Evolutionary conservation across 2,329 filamentous ascomycete species (phyloP).

Genomic region (Aaosphaeria pasadenensis): DNA sequence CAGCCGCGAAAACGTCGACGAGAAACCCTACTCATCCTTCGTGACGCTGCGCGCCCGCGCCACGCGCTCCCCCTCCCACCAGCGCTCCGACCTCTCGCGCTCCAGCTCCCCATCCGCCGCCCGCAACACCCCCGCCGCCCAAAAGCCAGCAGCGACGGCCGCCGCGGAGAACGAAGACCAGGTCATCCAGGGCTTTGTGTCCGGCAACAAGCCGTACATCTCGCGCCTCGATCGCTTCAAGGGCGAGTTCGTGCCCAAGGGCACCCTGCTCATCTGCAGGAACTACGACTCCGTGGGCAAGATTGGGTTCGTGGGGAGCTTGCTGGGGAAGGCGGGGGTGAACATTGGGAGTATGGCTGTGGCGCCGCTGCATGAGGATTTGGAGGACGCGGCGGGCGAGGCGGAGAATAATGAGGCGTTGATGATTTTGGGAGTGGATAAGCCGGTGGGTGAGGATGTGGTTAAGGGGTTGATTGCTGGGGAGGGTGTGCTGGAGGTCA

Average conservation of each 20-base stretch:
- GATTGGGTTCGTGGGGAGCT: slow-evolving; percentile 74
- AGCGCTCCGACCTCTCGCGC: slow-evolving; percentile 16
- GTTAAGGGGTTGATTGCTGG: slow-evolving; percentile 47
- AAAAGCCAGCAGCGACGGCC: slow-evolving; percentile 1
- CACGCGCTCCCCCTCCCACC: slow-evolving; percentile 33
- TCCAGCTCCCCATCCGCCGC: slow-evolving; percentile 27
- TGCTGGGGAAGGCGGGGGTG: slow-evolving; percentile 66
- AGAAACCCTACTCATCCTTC: slow-evolving; percentile 64
- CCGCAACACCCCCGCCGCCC: not conserved
- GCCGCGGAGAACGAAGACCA: slow-evolving; percentile 40
- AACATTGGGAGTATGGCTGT: slow-evolving; percentile 84
- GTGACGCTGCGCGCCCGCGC: slow-evolving; percentile 64
- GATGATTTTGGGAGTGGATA: slow-evolving; percentile 77
- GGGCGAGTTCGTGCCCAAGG: slow-evolving; percentile 70
- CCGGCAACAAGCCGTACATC: slow-evolving; percentile 64
- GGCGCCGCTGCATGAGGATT: slow-evolving; percentile 50
- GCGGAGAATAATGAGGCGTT: slow-evolving; percentile 61
- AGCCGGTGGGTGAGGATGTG: slow-evolving; percentile 58
- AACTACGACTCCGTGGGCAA: slow-evolving; percentile 82
- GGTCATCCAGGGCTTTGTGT: slow-evolving; percentile 65
- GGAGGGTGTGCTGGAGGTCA: slow-evolving; percentile 52
- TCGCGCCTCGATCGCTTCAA: slow-evolving; percentile 71
- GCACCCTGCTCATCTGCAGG: slow-evolving; percentile 72
- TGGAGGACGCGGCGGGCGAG: slow-evolving; percentile 20
- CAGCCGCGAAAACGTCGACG: slow-evolving; percentile 57